These are phyloP conservation scores for Arctostaphylos glauca DNA, from an alignment of 148 eudicot species.

Conservation along the genomic window DNA sequence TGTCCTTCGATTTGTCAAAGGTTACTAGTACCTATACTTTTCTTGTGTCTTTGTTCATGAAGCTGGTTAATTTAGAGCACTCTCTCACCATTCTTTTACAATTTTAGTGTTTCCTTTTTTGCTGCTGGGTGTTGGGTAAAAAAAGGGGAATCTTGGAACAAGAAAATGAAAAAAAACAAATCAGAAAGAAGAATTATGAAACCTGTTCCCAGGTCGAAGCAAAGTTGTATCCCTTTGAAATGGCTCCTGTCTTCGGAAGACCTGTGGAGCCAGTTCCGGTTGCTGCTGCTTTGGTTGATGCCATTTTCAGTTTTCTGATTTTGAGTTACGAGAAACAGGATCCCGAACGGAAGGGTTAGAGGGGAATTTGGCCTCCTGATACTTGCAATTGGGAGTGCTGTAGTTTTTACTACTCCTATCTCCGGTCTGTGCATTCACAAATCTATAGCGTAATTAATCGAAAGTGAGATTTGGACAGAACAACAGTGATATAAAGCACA, in stretches of 20 bases:
- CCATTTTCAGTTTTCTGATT: constrained; percentile 10
- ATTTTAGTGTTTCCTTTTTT: not conserved
- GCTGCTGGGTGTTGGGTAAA: not conserved
- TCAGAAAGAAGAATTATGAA: not conserved
- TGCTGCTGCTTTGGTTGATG: constrained; percentile 26
- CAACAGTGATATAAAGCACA: no score
- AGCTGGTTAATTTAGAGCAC: not conserved
- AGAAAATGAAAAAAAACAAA: no score
- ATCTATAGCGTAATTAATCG: no score
- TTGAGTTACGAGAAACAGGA: no score
- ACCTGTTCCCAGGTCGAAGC: constrained; percentile 98
- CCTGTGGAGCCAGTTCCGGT: constrained; percentile 33
- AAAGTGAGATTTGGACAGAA: no score
- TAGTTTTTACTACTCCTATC: no score
- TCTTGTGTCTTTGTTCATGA: not conserved
- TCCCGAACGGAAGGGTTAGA: no score
- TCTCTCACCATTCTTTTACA: not conserved
- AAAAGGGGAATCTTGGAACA: not conserved
- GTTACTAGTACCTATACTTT: not conserved
- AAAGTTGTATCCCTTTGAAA: constrained; percentile 80
- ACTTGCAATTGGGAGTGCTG: no score
- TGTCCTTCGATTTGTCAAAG: no score
- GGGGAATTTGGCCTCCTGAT: no score
- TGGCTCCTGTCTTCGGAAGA: constrained; percentile 65
- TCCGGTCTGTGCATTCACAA: no score